A percentile compares a stretch with the other conserved stretches of the same genome.
Evolutionary conservation across 805 yeast species (phyloP).

Genomic region (Ogataea parapolymorpha): DNA sequence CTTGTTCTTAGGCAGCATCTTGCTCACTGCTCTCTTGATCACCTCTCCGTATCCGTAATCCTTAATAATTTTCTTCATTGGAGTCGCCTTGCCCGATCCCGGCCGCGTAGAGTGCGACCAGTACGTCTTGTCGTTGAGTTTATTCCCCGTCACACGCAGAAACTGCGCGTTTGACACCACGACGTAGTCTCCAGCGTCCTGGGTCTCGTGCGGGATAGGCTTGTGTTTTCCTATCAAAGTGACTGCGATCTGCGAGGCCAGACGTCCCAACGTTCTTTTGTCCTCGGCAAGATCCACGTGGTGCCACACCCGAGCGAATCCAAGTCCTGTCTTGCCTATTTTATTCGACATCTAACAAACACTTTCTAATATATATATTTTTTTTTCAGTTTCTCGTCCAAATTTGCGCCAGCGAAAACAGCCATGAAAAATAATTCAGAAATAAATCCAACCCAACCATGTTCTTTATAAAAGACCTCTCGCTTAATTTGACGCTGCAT

Average conservation of each 20-base stretch:
- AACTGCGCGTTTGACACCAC: conserved; percentile 91
- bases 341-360: conserved; percentile 41
- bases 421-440: neutral
- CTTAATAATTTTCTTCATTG: conserved; percentile 72
- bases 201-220: conserved; percentile 73
- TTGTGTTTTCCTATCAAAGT: conserved; percentile 96
- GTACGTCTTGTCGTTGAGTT: conserved; percentile 74
- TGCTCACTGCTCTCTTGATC: conserved; percentile 82
- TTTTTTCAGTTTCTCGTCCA: conserved; percentile 5
- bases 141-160: conserved; percentile 80
- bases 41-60: conserved; percentile 89
- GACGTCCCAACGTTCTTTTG: conserved; percentile 81
- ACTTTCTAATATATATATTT: neutral
- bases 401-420: conserved; percentile 2
- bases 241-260: conserved; percentile 85
- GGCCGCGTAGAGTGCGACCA: conserved; percentile 90
- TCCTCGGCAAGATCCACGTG: conserved; percentile 89
- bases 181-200: conserved; percentile 95
- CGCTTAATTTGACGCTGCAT: conserved; percentile 87
- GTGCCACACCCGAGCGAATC: conserved; percentile 87
- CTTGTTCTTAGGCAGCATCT: conserved; percentile 93
- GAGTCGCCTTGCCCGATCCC: conserved; percentile 77
- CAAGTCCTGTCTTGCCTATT: conserved; percentile 40
- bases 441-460: conserved; percentile 12
- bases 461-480: conserved; percentile 69